phyloP scores from a whole-genome alignment of 495 filamentous ascomycete genomes.

The Gamarada debralockiae region DNA sequence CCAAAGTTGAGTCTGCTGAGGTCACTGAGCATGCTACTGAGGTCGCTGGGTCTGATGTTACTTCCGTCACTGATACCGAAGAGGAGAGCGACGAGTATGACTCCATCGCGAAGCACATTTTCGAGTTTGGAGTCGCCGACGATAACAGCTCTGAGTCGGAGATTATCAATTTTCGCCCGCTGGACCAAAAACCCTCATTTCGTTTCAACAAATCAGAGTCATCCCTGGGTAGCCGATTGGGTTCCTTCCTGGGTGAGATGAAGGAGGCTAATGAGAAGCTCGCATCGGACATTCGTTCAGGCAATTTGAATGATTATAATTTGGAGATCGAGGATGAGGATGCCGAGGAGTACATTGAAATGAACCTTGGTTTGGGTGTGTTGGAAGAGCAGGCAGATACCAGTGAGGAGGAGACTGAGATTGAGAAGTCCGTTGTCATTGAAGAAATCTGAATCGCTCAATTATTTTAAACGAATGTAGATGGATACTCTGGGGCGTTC shows the following conservation, averaged over 20 bases:
- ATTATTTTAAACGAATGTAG: too few relatives aligned
- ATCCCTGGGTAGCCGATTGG: background rate
- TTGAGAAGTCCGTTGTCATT: background rate
- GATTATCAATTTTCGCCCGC: conserved; percentile 9
- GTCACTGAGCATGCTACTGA: too few relatives aligned
- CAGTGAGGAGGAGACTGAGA: background rate
- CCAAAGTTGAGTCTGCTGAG: background rate
- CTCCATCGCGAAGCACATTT: background rate
- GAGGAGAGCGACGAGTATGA: background rate
- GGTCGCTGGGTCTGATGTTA: background rate
- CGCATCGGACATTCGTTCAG: conserved; percentile 23
- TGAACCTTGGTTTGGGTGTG: conserved; percentile 52
- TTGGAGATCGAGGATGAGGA: conserved; percentile 4
- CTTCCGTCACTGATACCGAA: background rate
- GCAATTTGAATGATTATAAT: conserved; percentile 28
- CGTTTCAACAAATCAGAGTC: conserved; percentile 1
- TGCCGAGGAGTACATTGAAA: conserved; percentile 48
- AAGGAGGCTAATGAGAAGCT: conserved; percentile 45
- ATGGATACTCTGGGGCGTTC: too few relatives aligned
- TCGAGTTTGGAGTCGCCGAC: background rate
- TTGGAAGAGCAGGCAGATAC: conserved; percentile 48
- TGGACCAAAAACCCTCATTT: conserved; percentile 10
- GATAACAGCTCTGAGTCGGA: background rate
- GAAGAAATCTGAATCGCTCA: background rate
- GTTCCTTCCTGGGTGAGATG: conserved; percentile 41